Evolutionary conservation across 306 rosid species (phyloP).

Genomic region (Sechiopsis laciniata): DNA sequence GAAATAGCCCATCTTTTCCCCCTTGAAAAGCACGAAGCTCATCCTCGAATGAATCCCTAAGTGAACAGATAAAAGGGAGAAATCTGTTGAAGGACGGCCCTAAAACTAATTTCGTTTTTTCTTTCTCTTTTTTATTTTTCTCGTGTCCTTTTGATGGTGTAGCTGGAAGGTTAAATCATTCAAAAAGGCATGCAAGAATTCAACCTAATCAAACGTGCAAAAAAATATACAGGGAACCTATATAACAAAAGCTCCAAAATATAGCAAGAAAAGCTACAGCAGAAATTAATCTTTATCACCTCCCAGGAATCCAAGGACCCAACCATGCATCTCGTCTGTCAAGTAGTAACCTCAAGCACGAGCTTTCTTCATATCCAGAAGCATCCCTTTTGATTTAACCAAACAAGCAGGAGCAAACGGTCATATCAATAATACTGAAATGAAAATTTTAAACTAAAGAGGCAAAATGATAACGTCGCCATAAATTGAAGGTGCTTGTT

Average conservation of each 20-base stretch:
- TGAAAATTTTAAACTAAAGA: conserved; percentile 20
- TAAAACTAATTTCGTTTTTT: neutral
- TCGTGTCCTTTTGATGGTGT: neutral
- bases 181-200: conserved; percentile 5
- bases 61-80: conserved; percentile 21
- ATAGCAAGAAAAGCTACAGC: neutral
- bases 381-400: conserved; percentile 51
- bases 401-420: conserved; percentile 26
- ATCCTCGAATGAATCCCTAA: conserved; percentile 97
- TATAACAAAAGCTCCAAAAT: neutral
- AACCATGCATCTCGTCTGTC: conserved; percentile 98
- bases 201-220: neutral
- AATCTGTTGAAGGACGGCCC: neutral
- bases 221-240: neutral
- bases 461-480: conserved; percentile 3
- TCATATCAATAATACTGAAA: conserved; percentile 31
- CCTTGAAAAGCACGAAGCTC: conserved; percentile 98
- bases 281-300: conserved; percentile 36
- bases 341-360: conserved; percentile 85
- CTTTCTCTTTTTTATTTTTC: neutral
- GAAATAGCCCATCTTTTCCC: conserved; percentile 83
- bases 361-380: conserved; percentile 82
- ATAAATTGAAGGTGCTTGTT: conserved; percentile 22
- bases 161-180: neutral
- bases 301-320: conserved; percentile 99